Evolutionary conservation across 305 asterid species (phyloP).

Genomic region (Fraxinus angustifolia): DNA sequence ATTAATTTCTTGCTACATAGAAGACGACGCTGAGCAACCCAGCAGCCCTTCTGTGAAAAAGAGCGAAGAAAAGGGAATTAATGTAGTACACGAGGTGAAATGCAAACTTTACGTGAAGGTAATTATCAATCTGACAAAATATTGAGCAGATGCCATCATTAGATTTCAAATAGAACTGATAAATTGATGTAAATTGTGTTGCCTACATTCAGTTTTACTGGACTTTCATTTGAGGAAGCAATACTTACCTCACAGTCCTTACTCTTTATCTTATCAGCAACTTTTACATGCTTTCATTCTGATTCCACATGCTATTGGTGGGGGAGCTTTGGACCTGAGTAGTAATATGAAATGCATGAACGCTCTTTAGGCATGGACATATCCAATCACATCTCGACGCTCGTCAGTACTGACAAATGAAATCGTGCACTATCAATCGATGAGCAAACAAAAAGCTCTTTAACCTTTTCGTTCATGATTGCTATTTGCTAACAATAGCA

Average conservation of each 20-base stretch:
- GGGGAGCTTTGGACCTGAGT: background rate
- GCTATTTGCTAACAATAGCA: background rate
- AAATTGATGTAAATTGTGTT: background rate
- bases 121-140: constrained; percentile 9
- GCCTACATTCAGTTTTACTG: background rate
- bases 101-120: constrained; percentile 92
- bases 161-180: background rate
- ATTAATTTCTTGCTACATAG: constrained; percentile 27
- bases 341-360: background rate
- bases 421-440: background rate
- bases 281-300: background rate
- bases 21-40: constrained; percentile 78
- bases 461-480: background rate
- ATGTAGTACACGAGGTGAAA: constrained; percentile 79
- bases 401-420: background rate
- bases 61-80: constrained; percentile 71
- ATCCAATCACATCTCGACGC: background rate
- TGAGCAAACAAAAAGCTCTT: background rate
- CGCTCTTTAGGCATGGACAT: background rate
- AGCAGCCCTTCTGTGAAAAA: constrained; percentile 90
- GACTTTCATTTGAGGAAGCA: background rate
- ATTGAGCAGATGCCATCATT: background rate
- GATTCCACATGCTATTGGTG: background rate
- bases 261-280: background rate
- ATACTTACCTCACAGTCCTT: background rate